Evolutionary conservation across 2,329 filamentous ascomycete species (phyloP).

Genomic region (Clarireedia hainanense): DNA sequence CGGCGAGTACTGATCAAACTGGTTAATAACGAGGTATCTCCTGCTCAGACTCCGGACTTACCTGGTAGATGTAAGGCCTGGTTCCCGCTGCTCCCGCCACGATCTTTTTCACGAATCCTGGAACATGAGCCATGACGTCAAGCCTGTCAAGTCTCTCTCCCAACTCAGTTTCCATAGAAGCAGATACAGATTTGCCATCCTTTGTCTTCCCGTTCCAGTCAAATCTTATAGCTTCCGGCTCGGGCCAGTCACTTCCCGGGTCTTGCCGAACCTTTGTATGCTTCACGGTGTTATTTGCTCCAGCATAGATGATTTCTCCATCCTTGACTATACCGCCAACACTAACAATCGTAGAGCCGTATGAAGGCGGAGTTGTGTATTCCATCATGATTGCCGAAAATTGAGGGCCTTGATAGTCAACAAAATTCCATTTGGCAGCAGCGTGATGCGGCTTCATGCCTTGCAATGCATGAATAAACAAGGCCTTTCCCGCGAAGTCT

Average conservation of each 20-base stretch:
- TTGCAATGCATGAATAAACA: constrained; percentile 82
- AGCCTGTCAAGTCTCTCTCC: constrained; percentile 70
- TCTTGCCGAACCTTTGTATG: constrained; percentile 68
- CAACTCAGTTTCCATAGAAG: constrained; percentile 59
- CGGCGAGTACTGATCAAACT: constrained; percentile 55
- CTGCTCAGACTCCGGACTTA: constrained; percentile 33
- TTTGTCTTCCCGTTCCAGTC: constrained; percentile 71
- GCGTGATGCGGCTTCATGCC: constrained; percentile 99
- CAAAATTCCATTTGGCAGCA: constrained; percentile 87
- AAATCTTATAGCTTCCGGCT: constrained; percentile 68
- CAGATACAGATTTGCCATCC: constrained; percentile 66
- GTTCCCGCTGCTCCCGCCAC: constrained; percentile 83
- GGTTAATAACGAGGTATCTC: constrained; percentile 18
- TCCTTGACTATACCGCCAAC: constrained; percentile 79
- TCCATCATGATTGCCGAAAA: constrained; percentile 93
- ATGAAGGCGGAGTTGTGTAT: constrained; percentile 87
- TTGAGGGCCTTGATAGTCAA: constrained; percentile 78
- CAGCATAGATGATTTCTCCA: constrained; percentile 69
- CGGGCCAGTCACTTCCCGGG: constrained; percentile 77
- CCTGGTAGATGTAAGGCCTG: constrained; percentile 97
- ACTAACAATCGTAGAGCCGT: constrained; percentile 75
- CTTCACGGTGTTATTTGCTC: constrained; percentile 53
- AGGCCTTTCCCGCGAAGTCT: constrained; percentile 70
- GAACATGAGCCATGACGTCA: constrained; percentile 95
- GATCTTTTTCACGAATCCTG: constrained; percentile 90